Base-by-base conservation (phyloP, 192 early-diverging fungal genomes). In the Gaertneriomyces sp. region DNA sequence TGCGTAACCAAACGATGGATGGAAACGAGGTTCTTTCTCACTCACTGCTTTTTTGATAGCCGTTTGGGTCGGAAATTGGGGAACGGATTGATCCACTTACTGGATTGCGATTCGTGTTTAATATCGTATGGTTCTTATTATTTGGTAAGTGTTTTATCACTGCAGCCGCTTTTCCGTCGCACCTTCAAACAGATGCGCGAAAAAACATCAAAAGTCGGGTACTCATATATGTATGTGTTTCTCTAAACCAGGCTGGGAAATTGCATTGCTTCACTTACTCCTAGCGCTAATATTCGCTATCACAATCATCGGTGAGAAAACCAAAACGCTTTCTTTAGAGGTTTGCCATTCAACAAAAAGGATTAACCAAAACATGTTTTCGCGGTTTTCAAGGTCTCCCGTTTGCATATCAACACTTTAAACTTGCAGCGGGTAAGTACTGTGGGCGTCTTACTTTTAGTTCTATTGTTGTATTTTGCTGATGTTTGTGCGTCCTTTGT, bases 381-480 rank as follows among this genome's bases (percentile, higher is more conserved):
- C 7, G 17, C 33, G 9, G n/a, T 33, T 19, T 63, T 16, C 2
- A 0, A 66, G 64, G 64, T 8, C 53, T 66, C 6, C 64, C 64
- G 41, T 66, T 66, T 16, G 64, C 64, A 3, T 66, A 57, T 45
- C 53, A 66, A 42, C 64, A 66, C 44, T 66, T 40, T 33, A 66
- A 66, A 45, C 25, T 66, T 40, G 64, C 53, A 41, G 25, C 25
- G 25, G 25, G 25, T 33, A 1, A 33, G 25, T 33, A 1, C 0
- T 2, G 2, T 33, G 1, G 2, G 25, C 0, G 2, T 2, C 25
- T 33, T 33, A 33, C 25, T 33, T 33, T 33, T 33, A 33, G 1
- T 33, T 33, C 2, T 33, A 2, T 33, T 2, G 25, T 33, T 33
- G n/a, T n/a, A n/a, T n/a, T 33, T 33, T 33, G 25, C 25, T 33